Base-by-base conservation (phyloP, 2,329 filamentous ascomycete genomes). In the Dactylonectria macrodidyma region DNA sequence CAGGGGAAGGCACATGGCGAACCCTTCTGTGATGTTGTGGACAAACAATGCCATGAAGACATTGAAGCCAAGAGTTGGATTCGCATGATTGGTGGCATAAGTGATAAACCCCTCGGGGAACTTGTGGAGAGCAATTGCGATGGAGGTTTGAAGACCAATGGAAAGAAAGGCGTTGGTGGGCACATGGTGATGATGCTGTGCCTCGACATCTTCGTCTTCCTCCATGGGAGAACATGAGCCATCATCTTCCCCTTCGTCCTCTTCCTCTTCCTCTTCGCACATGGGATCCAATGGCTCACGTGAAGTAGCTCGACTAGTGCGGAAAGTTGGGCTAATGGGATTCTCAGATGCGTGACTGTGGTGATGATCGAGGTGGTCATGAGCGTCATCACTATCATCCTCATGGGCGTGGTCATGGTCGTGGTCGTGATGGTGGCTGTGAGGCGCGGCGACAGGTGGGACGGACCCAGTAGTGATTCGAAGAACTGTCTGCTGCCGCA, bases 21-120 rank as follows among this genome's bases (percentile, higher is more conserved):
- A 98, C 2, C 96, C 96, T 83, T 99, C 96, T 33, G 94, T 95
- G 76, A 99, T 97, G 83, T 98, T 99, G 86, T 99, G 96, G 66
- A 99, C 95, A 78, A 97, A 97, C 8, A 99, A 88, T 0, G 96
- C 95, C 80, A 98, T 89, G 83, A 99, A 99, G 62, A 99, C 94
- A 59, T 93, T 93, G 81, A 97, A 90, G 22, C 96, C 96, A 0
- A 99, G 89, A 0, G 88, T 86, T 0, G 96, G 95, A 79, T 95
- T 98, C 12, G 95, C 95, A 78, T 99, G 96, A 81, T 98, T 99
- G 10, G 96, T 98, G 10, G 96, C 95, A 79, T 97, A 99, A 1
- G 95, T 98, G 74, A 99, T 92, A 79, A 92, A 92, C 24, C 90
- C 90, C 76, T 92, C 96, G 1, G 96, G 96, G 41, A 98, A 92